phyloP scores from a whole-genome alignment of 192 early-diverging fungal genomes.

The Funneliformis geosporum region DNA sequence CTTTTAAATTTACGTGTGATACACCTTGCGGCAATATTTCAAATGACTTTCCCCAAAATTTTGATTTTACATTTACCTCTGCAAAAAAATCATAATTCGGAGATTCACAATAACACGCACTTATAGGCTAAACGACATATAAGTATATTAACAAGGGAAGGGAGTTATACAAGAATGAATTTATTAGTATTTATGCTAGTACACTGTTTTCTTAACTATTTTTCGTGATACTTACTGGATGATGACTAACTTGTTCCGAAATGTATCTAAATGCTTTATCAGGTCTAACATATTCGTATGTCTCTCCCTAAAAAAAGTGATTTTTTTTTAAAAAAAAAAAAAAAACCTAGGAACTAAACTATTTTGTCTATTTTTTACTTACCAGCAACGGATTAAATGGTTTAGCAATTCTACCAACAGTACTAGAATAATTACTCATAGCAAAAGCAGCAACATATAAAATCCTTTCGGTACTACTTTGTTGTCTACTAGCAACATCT shows the following conservation, averaged over 20 bases:
- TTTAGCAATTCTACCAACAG: constrained; percentile 78
- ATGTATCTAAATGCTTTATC: constrained; percentile 81
- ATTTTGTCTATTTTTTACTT: background rate
- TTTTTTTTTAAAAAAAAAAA: background rate
- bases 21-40: constrained; percentile 79
- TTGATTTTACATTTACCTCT: constrained; percentile 83
- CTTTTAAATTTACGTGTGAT: constrained; percentile 77
- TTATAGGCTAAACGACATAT: constrained; percentile 62
- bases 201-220: background rate
- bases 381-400: constrained; percentile 87
- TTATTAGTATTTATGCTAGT: background rate
- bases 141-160: background rate
- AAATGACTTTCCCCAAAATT: constrained; percentile 85
- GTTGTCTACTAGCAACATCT: constrained; percentile 68
- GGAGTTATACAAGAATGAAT: background rate
- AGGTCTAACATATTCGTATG: constrained; percentile 78
- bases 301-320: constrained; percentile 62
- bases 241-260: constrained; percentile 88
- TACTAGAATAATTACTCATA: constrained; percentile 85
- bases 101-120: constrained; percentile 84
- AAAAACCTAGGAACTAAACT: background rate
- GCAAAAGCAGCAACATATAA: constrained; percentile 85
- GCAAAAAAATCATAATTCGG: constrained; percentile 80
- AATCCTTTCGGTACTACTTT: constrained; percentile 60
- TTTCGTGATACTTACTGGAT: constrained; percentile 60